These are phyloP conservation scores for Cercophora newfieldiana DNA, from an alignment of 495 filamentous ascomycete species.

Conservation along the genomic window DNA sequence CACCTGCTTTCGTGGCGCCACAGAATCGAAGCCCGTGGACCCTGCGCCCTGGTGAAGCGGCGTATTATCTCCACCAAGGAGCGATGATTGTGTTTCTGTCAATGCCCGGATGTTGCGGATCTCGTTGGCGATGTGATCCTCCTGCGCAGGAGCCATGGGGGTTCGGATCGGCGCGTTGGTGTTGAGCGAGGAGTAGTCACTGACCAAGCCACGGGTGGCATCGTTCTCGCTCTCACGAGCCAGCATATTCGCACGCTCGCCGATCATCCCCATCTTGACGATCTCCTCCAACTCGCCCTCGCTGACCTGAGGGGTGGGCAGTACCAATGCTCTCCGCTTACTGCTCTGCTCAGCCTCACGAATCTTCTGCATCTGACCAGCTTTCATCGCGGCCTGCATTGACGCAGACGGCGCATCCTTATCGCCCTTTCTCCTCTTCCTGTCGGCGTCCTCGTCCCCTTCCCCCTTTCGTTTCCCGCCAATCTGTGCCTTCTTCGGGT, in stretches of 20 bases:
- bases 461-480: slow-evolving; percentile 96
- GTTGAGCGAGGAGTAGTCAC: slow-evolving; percentile 79
- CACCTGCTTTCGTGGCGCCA: slow-evolving; percentile 75
- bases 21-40: slow-evolving; percentile 87
- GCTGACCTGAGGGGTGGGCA: slow-evolving; percentile 87
- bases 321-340: slow-evolving; percentile 75
- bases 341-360: slow-evolving; percentile 95
- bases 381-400: slow-evolving; percentile 85
- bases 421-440: slow-evolving; percentile 83
- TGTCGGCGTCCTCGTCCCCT: slow-evolving; percentile 75
- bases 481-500: slow-evolving; percentile 90
- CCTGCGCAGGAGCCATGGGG: slow-evolving; percentile 83
- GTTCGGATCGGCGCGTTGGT: slow-evolving; percentile 87
- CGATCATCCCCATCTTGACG: slow-evolving; percentile 97
- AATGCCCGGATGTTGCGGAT: slow-evolving; percentile 91
- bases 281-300: slow-evolving; percentile 95
- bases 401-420: slow-evolving; percentile 74
- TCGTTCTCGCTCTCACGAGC: slow-evolving; percentile 80
- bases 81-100: slow-evolving; percentile 92
- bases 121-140: slow-evolving; percentile 95
- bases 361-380: slow-evolving; percentile 93
- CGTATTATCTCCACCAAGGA: slow-evolving; percentile 92
- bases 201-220: slow-evolving; percentile 80
- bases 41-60: slow-evolving; percentile 76
- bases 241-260: slow-evolving; percentile 77